These are phyloP conservation scores for Fraxinus floribunda DNA, from an alignment of 305 asterid genomes.

Conservation along the genomic window DNA sequence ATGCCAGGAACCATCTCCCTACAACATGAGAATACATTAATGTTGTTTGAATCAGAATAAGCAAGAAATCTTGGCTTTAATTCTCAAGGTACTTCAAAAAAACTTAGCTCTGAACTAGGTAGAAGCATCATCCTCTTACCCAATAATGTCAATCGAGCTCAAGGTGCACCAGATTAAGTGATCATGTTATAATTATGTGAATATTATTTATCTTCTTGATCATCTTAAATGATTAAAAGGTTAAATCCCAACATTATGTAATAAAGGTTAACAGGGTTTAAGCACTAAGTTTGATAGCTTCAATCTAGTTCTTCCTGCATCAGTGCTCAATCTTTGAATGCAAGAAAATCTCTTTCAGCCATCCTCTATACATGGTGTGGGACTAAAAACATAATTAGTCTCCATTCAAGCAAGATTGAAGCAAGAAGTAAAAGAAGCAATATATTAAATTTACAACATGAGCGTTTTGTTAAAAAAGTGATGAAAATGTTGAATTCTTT, in stretches of 20 bases:
- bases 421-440: no score
- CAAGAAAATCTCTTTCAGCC: neutral
- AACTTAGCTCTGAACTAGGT: neutral
- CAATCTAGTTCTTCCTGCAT: neutral
- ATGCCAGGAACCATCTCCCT: slow-evolving; percentile 99
- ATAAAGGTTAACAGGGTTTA: neutral
- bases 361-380: neutral
- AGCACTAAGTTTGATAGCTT: neutral
- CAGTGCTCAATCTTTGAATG: slow-evolving; percentile 11
- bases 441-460: no score
- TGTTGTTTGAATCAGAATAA: slow-evolving; percentile 19
- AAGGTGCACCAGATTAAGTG: neutral
- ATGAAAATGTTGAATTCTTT: no score
- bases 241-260: neutral
- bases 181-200: neutral
- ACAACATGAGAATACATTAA: slow-evolving; percentile 25
- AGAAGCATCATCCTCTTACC: neutral
- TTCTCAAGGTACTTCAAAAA: neutral
- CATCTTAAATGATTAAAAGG: neutral
- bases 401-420: neutral
- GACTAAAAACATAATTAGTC: neutral
- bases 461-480: no score
- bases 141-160: neutral
- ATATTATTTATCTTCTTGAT: neutral
- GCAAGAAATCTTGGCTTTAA: slow-evolving; percentile 16